Conservation (phyloP, 495 filamentous ascomycete species). For the Bombardia bombarda region DNA sequence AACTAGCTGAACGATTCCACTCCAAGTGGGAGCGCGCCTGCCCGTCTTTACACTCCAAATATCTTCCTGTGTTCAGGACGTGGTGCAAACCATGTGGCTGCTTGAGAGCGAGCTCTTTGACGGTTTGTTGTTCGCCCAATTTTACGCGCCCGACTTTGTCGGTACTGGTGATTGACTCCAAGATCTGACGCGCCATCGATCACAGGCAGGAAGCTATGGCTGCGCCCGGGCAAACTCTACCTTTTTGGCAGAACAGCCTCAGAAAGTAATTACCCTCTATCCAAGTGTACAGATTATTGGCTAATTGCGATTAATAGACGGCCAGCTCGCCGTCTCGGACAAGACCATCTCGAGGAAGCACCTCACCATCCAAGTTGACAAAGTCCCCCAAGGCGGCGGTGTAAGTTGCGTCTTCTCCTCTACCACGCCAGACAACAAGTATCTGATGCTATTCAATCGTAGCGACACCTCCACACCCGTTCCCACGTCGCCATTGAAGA, state of each 20-base stretch:
- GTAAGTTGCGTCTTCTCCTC: slow-evolving; percentile 39
- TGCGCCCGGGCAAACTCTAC: slow-evolving; percentile 73
- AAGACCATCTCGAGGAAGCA: slow-evolving; percentile 86
- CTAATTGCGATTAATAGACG: slow-evolving; percentile 30
- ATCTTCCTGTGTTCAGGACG: not conserved
- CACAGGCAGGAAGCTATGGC: slow-evolving; percentile 69
- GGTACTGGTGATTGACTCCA: not conserved
- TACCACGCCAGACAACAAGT: not conserved
- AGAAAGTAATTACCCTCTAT: slow-evolving; percentile 43
- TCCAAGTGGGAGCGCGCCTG: slow-evolving; percentile 1
- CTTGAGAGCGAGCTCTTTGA: slow-evolving; percentile 47
- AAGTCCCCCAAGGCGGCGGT: slow-evolving; percentile 59
- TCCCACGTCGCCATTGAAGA: slow-evolving; percentile 60
- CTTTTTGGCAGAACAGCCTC: slow-evolving; percentile 61
- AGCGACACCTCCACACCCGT: slow-evolving; percentile 53
- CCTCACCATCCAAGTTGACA: slow-evolving; percentile 63
- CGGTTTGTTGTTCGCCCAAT: slow-evolving; percentile 37
- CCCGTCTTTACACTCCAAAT: not conserved
- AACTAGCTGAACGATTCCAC: no score
- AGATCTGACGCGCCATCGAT: not conserved
- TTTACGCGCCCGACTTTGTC: no score
- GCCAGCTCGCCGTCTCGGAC: slow-evolving; percentile 55
- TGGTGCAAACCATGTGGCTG: slow-evolving; percentile 45
- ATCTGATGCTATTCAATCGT: slow-evolving; percentile 2
- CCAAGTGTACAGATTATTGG: not conserved